phyloP scores from a whole-genome alignment of 2,329 filamentous ascomycete species.

The Paecilomyces formosus region DNA sequence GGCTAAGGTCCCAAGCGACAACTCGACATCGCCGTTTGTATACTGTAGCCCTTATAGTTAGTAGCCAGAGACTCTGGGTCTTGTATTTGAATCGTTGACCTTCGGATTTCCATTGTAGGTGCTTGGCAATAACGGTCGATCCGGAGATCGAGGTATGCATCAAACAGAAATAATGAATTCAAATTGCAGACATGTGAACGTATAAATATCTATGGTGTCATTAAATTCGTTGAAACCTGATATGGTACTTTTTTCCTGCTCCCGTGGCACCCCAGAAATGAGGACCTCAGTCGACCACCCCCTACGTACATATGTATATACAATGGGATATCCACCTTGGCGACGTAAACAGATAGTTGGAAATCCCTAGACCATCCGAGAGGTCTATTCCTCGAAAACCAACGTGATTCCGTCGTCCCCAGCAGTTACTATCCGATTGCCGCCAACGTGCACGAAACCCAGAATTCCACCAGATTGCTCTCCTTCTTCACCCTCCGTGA shows the following conservation, averaged over 20 bases:
- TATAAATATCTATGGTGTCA: not conserved
- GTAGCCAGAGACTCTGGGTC: not conserved
- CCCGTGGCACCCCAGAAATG: not conserved
- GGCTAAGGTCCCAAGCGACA: not conserved
- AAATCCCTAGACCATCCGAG: not conserved
- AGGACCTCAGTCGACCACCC: not conserved
- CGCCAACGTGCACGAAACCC: constrained; percentile 75
- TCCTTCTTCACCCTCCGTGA: constrained; percentile 49
- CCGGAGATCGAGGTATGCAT: not conserved
- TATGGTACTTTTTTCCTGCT: not conserved
- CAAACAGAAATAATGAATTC: not conserved
- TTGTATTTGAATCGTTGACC: not conserved
- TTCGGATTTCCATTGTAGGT: not conserved
- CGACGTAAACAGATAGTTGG: not conserved
- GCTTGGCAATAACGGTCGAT: not conserved
- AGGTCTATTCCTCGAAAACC: constrained; percentile 35
- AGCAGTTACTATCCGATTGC: constrained; percentile 73
- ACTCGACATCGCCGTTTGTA: not conserved
- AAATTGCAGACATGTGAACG: not conserved
- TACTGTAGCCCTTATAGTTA: not conserved
- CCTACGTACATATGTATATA: not conserved
- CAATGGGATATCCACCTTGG: not conserved
- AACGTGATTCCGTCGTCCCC: constrained; percentile 65
- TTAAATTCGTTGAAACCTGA: not conserved
- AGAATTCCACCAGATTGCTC: constrained; percentile 78